phyloP scores from a whole-genome alignment of 2,329 filamentous ascomycete species.

The Polychaeton citri region DNA sequence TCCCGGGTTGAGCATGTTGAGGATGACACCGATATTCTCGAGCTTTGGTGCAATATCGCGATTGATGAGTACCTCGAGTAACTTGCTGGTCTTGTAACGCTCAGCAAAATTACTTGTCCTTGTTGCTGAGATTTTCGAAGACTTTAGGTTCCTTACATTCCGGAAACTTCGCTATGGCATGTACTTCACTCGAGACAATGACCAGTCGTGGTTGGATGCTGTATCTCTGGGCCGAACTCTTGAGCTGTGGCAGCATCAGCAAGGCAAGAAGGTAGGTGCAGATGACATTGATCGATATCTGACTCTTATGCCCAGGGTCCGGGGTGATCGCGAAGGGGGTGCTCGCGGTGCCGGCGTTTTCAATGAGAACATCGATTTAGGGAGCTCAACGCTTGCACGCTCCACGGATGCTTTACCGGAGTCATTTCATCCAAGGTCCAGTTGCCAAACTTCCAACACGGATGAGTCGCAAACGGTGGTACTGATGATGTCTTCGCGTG shows the following conservation, averaged over 20 bases:
- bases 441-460: conserved; percentile 27
- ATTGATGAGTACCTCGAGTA: conserved; percentile 34
- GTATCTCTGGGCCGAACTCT: conserved; percentile 23
- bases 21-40: conserved; percentile 21
- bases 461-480: conserved; percentile 15
- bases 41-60: conserved; percentile 25
- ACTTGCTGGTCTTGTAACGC: conserved; percentile 34
- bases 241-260: conserved; percentile 37
- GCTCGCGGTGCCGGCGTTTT: conserved; percentile 25
- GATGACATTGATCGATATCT: conserved; percentile 40
- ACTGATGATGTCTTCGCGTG: conserved; percentile 26
- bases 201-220: conserved; percentile 17
- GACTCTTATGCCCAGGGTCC: conserved; percentile 33
- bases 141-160: conserved; percentile 25
- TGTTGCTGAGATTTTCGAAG: conserved; percentile 25
- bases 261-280: conserved; percentile 35
- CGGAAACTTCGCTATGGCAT: conserved; percentile 21
- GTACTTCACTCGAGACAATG: conserved; percentile 29
- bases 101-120: conserved; percentile 23
- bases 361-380: conserved; percentile 13
- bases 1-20: conserved; percentile 40
- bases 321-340: conserved; percentile 18
- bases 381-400: conserved; percentile 7
- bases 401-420: conserved; percentile 19
- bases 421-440: conserved; percentile 26